Conservation (phyloP, 2,329 filamentous ascomycete species). For the Dothistroma pini region DNA sequence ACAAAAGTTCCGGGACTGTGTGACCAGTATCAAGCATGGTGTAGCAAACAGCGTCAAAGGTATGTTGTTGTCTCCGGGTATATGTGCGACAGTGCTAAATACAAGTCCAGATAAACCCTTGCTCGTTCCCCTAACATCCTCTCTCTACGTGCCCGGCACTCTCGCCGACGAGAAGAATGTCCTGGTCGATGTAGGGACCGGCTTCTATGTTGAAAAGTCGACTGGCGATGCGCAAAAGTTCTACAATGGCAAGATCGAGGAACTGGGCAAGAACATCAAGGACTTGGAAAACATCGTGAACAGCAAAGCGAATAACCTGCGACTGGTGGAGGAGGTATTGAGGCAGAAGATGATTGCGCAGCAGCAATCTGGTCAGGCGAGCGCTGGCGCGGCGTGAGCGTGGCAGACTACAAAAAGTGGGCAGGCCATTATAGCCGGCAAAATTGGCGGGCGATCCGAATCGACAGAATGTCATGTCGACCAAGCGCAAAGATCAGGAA, state of each 20-base stretch:
- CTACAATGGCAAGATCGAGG: constrained; percentile 65
- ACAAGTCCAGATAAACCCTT: constrained; percentile 56
- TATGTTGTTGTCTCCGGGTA: constrained; percentile 7
- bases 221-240: constrained; percentile 61
- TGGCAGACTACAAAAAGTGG: background rate
- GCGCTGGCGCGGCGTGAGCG: background rate
- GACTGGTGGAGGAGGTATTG: constrained; percentile 83
- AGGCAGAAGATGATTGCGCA: constrained; percentile 35
- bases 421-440: too few species aligned
- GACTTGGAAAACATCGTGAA: constrained; percentile 66
- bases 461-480: background rate
- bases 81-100: background rate
- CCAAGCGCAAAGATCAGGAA: too few species aligned
- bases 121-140: constrained; percentile 91
- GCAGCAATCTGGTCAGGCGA: constrained; percentile 17
- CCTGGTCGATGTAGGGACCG: constrained; percentile 88
- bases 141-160: constrained; percentile 84
- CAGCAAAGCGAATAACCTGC: constrained; percentile 77
- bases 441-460: background rate
- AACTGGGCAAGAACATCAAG: constrained; percentile 60
- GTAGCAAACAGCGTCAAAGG: constrained; percentile 38
- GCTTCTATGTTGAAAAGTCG: constrained; percentile 88
- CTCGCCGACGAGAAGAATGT: constrained; percentile 72
- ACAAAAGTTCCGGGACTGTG: constrained; percentile 85
- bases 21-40: constrained; percentile 63